Evolutionary conservation across 305 asterid genomes (phyloP).

Genomic region (Solanum chacoense): DNA sequence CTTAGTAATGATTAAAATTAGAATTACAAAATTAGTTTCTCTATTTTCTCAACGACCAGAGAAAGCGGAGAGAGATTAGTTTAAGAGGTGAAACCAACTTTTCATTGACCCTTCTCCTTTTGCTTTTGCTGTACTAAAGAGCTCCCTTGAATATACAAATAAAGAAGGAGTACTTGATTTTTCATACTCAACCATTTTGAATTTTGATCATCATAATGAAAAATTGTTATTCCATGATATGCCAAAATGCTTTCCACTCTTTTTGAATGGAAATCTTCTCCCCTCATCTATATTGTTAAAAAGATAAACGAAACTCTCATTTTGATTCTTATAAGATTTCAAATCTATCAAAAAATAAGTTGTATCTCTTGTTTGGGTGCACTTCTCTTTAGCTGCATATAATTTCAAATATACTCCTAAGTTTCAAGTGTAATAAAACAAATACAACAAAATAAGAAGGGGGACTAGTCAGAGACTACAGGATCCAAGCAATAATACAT

Average conservation of each 20-base stretch:
- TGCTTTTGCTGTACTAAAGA: background rate
- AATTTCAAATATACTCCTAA: background rate
- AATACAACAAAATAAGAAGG: background rate
- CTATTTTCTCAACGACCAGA: background rate
- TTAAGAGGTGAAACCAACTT: background rate
- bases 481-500: constrained; percentile 10
- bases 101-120: background rate
- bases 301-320: background rate
- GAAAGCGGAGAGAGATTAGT: background rate
- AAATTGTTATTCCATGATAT: background rate
- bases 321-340: background rate
- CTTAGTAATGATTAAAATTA: background rate
- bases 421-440: background rate
- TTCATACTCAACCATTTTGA: background rate
- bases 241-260: background rate
- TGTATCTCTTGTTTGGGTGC: background rate
- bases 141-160: background rate
- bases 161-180: background rate
- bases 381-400: background rate
- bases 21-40: background rate
- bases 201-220: background rate
- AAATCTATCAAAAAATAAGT: background rate
- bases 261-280: background rate
- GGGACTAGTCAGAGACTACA: background rate
- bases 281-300: background rate